phyloP scores from a whole-genome alignment of 208 protist genomes.

The Endotrypanum monterogeii region DNA sequence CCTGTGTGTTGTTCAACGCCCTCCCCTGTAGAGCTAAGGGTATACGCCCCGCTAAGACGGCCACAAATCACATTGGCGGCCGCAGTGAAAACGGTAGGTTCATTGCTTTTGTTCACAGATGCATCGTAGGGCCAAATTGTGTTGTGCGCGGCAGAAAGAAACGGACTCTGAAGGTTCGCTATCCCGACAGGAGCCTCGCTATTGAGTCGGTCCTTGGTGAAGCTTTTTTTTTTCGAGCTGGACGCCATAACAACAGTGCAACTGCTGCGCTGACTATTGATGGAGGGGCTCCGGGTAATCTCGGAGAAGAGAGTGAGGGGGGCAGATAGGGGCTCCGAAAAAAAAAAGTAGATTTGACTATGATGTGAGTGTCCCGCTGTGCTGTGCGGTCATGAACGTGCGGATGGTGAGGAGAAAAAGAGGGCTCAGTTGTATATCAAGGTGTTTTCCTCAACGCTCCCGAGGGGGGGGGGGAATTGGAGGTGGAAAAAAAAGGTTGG shows the following conservation, averaged over 20 bases:
- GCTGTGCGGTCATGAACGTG: no score
- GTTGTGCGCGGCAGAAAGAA: constrained; percentile 23
- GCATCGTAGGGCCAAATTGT: constrained; percentile 28
- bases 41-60: constrained; percentile 12
- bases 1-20: background rate
- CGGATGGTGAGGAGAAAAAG: no score
- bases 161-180: constrained; percentile 23
- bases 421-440: no score
- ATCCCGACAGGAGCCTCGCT: background rate
- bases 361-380: no score
- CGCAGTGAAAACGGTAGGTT: constrained; percentile 17
- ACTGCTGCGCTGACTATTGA: background rate
- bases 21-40: constrained; percentile 9
- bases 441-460: no score
- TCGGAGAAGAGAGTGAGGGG: no score
- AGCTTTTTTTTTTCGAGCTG: constrained; percentile 18
- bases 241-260: constrained; percentile 1
- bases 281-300: background rate
- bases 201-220: constrained; percentile 15
- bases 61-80: constrained; percentile 27
- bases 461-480: no score
- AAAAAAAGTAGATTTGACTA: background rate
- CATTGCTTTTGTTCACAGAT: background rate
- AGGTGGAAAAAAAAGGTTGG: no score
- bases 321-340: no score